phyloP scores from a whole-genome alignment of 306 rosid genomes.

The Aeschynomene evenia region DNA sequence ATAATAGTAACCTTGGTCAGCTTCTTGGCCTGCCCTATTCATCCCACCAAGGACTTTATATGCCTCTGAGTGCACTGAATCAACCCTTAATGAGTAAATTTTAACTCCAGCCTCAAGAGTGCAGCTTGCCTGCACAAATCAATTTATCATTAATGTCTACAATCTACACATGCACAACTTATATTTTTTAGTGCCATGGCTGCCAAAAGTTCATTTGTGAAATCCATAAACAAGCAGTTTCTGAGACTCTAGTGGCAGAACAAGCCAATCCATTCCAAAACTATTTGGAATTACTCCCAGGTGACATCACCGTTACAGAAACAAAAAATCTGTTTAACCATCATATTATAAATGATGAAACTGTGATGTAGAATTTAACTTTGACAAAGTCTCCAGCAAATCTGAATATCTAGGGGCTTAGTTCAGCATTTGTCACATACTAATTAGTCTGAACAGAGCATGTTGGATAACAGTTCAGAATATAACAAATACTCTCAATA shows the following conservation, averaged over 20 bases:
- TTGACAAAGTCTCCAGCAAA: neutral
- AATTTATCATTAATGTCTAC: conserved; percentile 8
- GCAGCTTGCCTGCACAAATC: conserved; percentile 77
- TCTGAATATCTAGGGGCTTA: neutral
- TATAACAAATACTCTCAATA: no score
- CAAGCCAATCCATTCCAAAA: neutral
- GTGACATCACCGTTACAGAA: neutral
- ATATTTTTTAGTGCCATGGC: neutral
- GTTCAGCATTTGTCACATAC: no score
- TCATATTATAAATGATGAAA: conserved; percentile 8
- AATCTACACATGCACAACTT: conserved; percentile 6
- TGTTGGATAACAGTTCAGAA: no score
- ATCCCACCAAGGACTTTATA: conserved; percentile 97
- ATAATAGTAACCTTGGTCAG: conserved; percentile 62
- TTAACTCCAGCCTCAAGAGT: conserved; percentile 98
- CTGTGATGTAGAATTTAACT: neutral
- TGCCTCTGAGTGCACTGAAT: conserved; percentile 94
- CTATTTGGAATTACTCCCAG: neutral
- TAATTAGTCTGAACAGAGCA: no score
- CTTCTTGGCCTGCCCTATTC: conserved; percentile 93
- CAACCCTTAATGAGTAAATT: conserved; percentile 87
- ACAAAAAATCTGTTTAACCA: neutral
- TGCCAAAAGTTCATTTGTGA: neutral
- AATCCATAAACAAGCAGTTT: conserved; percentile 17
- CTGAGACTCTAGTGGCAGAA: neutral